Conservation (phyloP, 108 stramenopile genomes). For the Nitzschia sp. region DNA sequence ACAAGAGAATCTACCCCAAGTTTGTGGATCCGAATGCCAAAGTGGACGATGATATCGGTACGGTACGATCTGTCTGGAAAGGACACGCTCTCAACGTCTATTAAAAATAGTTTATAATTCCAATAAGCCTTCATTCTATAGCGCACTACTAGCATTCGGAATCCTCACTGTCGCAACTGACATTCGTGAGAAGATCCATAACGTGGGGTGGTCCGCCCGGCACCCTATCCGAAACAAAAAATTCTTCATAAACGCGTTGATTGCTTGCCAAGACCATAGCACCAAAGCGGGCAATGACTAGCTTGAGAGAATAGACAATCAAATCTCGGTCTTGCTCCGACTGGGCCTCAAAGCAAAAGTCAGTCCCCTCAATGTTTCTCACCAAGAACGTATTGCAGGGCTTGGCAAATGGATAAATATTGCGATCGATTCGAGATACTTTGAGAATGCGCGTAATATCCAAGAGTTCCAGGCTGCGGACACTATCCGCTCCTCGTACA, state of each 20-base stretch:
- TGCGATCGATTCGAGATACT: constrained; percentile 27
- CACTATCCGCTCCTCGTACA: neutral
- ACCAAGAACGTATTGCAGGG: constrained; percentile 30
- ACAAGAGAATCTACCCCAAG: constrained; percentile 98
- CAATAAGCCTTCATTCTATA: neutral
- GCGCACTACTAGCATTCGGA: neutral
- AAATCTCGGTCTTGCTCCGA: constrained; percentile 43
- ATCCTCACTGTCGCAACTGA: neutral
- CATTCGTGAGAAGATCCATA: constrained; percentile 7
- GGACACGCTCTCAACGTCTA: constrained; percentile 18
- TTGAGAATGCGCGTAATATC: constrained; percentile 51
- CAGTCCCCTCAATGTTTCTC: constrained; percentile 27
- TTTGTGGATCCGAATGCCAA: constrained; percentile 45
- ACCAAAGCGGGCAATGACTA: constrained; percentile 57
- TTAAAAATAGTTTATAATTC: constrained; percentile 12
- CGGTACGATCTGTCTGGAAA: constrained; percentile 24
- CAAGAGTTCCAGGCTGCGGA: constrained; percentile 43
- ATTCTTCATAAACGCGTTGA: constrained; percentile 41
- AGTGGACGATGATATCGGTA: constrained; percentile 18
- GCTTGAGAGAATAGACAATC: constrained; percentile 42
- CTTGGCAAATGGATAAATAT: constrained; percentile 42
- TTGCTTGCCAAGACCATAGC: constrained; percentile 29
- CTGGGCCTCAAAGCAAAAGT: constrained; percentile 47
- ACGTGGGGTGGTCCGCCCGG: constrained; percentile 10
- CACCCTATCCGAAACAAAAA: constrained; percentile 34